Evolutionary conservation across 495 filamentous ascomycete genomes (phyloP), one percentile per base, ranked within the genome.

Genomic region (Astrocystis sublimbata): DNA sequence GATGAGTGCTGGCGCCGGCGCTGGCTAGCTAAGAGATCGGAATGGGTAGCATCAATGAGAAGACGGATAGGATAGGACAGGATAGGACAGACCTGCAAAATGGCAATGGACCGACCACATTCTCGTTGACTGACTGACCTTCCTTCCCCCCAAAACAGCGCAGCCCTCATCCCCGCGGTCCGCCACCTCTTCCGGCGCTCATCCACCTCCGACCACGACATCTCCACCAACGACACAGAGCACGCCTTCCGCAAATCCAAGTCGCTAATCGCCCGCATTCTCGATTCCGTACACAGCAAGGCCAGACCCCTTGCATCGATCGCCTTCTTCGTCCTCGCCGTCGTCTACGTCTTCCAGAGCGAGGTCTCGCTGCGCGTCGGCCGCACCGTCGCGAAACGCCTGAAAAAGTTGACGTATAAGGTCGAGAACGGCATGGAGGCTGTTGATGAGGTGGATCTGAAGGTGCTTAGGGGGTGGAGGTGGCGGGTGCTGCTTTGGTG

Each of bases 271-370:
- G 52, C 68, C 19, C 71, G 77, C 31, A 78, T 81, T 50, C 57
- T 80, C 17, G 70, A 68, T 49, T 72, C 68, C 1, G 64, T 74
- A 2, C 38, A 28, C 15, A 69, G 76, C 24, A 76, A 74, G 36
- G 55, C 67, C 30, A 73, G 75, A n/a, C n/a, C n/a, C 6, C 38
- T 81, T 7, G 76, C 76, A 3, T 78, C 75, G 2, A 35, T 81
- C n/a, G 74, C 77, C 23, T 77, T 78, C 60, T 74, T 81, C 21
- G 77, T 81, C 10, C 73, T 81, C 47, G 72, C 78, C 30, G 72
- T 77, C 9, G 56, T 81, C 36, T 81, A 80, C 57, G 71, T 81
- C 31, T 81, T 81, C 36, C 67, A 75, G 66, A 78, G 75, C 62
- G 79, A 81, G 61, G 79, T 81, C 1, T 70, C 76, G 33, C 56